Base-by-base conservation (phyloP, 345 rosid species). In the Triadica sebifera region DNA sequence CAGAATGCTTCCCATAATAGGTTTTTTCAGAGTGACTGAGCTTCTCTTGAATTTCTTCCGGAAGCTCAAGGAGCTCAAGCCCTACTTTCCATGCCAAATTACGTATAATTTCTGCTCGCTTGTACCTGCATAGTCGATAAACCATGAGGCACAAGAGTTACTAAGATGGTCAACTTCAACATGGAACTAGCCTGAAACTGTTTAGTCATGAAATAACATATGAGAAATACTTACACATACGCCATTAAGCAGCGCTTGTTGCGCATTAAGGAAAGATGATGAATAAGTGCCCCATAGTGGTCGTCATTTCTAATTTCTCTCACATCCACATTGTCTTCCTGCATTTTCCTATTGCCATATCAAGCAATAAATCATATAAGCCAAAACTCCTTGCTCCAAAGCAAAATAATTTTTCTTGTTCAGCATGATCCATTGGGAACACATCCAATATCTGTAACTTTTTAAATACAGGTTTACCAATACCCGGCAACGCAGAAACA, bases 171-270 rank as follows among this genome's bases (percentile, higher is more conserved):
- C 52, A 65, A 51, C 51, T 47, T 49, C 59, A 60, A 74, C 24
- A 64, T 38, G 51, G 65, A 74, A 71, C 60, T 11, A 66, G 39
- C 43, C 24, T 62, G 49, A 73, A 70, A 43, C 51, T 64, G 5
- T 20, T 55, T 46, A 72, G 63, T 13, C 71, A 64, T 51, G 64
- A 64, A 63, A 71, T 65, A 37, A 25, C 43, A 16, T 25, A 34
- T 7, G 57, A 63, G 46, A 77, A 50, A 67, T 70, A 46, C 88
- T 77, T 77, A 94, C 98, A 88, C 82, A 67, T 95, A 93, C n/a
- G 94, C 94, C 98, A 90, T 88, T 76, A 95, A 85, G 87, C 98
- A 95, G 67, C 98, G 94, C 70, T 95, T 95, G 84, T 91, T 91
- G 20, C 94, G 94, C 82, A 79, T 81, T 78, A 95, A 79, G 78